A percentile compares a stretch with the other conserved stretches of the same genome.
phyloP scores from a whole-genome alignment of 345 rosid genomes.

The Bretschneidera sinensis region DNA sequence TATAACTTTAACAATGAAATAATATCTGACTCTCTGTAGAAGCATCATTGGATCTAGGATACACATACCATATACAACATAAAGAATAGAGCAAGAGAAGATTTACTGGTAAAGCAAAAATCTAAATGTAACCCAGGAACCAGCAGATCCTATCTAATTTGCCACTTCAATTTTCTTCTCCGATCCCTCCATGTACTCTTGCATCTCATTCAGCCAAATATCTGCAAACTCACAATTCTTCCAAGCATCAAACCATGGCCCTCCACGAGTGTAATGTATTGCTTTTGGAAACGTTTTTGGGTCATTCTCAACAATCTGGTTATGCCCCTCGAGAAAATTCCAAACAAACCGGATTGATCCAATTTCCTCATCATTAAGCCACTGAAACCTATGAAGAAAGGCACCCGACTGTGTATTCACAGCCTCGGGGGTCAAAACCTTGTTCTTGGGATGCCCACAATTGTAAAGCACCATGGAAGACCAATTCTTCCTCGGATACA shows the following conservation, averaged over 20 bases:
- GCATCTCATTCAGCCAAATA: constrained; percentile 78
- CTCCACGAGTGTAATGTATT: constrained; percentile 89
- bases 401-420: constrained; percentile 83
- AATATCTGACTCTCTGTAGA: too few species aligned
- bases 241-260: constrained; percentile 98
- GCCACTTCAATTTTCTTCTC: constrained; percentile 11
- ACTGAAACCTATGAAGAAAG: constrained; percentile 92
- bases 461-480: constrained; percentile 97
- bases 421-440: constrained; percentile 51
- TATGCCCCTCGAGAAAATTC: constrained; percentile 98
- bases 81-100: background rate
- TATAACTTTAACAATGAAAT: background rate
- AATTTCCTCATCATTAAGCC: constrained; percentile 86
- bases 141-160: constrained; percentile 16
- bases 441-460: constrained; percentile 90
- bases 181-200: constrained; percentile 40
- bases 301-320: constrained; percentile 61
- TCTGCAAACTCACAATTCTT: constrained; percentile 89
- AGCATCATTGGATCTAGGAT: background rate
- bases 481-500: constrained; percentile 97
- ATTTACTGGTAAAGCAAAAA: background rate
- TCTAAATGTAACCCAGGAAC: background rate
- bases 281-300: constrained; percentile 66
- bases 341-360: constrained; percentile 83
- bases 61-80: background rate